phyloP scores from a whole-genome alignment of 108 stramenopile species.

The Cyclotella baltica region DNA sequence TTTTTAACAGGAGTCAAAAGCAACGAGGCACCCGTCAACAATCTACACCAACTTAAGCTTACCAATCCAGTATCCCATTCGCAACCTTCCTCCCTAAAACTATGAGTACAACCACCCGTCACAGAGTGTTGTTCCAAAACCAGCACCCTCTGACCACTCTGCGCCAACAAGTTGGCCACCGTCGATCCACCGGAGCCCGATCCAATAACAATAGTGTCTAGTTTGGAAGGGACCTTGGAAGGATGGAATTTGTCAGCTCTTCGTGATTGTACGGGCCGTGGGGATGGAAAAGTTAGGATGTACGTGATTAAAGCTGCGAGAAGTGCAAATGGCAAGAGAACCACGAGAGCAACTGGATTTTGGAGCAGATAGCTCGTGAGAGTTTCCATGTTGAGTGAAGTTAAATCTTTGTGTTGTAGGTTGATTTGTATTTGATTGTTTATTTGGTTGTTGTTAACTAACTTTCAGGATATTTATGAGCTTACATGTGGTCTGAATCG shows the following conservation, averaged over 20 bases:
- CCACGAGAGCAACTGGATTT: slow-evolving; percentile 1
- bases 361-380: slow-evolving; percentile 26
- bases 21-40: no score
- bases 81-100: slow-evolving; percentile 59
- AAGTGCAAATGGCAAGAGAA: slow-evolving; percentile 16
- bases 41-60: background rate
- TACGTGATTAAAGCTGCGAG: slow-evolving; percentile 20
- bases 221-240: slow-evolving; percentile 34
- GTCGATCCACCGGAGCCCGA: slow-evolving; percentile 62
- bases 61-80: slow-evolving; percentile 54
- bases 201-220: slow-evolving; percentile 61
- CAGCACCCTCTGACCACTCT: slow-evolving; percentile 60
- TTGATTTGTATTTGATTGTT: slow-evolving; percentile 1
- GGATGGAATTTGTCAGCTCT: slow-evolving; percentile 39
- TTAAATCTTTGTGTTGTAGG: background rate
- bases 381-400: slow-evolving; percentile 11
- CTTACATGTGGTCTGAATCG: background rate
- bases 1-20: no score
- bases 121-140: slow-evolving; percentile 68
- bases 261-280: slow-evolving; percentile 27
- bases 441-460: background rate
- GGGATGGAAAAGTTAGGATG: slow-evolving; percentile 29
- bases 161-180: slow-evolving; percentile 58
- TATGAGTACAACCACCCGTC: slow-evolving; percentile 69
- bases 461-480: background rate